Conservation (phyloP, 352 stramenopile species). For the Achlya hypogyna region DNA sequence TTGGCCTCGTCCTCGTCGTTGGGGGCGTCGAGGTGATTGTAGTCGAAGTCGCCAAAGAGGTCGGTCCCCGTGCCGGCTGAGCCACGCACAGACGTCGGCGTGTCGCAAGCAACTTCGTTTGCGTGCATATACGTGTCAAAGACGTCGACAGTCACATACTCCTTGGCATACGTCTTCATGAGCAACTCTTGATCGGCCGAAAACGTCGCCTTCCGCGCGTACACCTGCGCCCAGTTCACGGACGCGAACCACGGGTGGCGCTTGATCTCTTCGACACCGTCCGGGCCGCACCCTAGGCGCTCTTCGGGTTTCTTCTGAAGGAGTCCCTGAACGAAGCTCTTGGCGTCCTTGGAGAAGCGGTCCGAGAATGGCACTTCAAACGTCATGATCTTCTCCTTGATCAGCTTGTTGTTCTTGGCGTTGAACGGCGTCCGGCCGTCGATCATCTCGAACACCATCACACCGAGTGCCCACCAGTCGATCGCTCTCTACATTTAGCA, state of each 20-base stretch:
- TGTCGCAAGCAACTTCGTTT: constrained; percentile 71
- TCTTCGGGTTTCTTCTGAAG: constrained; percentile 90
- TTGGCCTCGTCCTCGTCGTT: constrained; percentile 1
- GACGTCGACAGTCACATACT: constrained; percentile 67
- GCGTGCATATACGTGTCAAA: constrained; percentile 86
- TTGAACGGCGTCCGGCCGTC: constrained; percentile 81
- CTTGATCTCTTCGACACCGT: constrained; percentile 84
- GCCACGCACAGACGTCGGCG: constrained; percentile 48
- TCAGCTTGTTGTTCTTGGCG: constrained; percentile 76
- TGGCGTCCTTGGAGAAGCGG: constrained; percentile 70
- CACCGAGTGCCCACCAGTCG: constrained; percentile 83
- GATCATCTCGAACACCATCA: constrained; percentile 87
- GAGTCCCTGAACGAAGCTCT: constrained; percentile 79
- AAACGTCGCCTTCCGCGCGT: constrained; percentile 45
- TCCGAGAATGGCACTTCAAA: constrained; percentile 76
- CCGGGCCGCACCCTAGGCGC: constrained; percentile 87
- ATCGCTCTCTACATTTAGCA: constrained; percentile 40
- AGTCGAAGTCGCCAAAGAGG: constrained; percentile 35
- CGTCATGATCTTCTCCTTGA: constrained; percentile 78
- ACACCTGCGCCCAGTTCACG: constrained; percentile 80
- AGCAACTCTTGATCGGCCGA: constrained; percentile 55
- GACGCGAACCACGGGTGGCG: constrained; percentile 78
- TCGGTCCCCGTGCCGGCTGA: constrained; percentile 55
- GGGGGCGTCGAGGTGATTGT: constrained; percentile 6
- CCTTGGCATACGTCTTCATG: constrained; percentile 76